Evolutionary conservation across 2,329 filamentous ascomycete genomes (phyloP).

Genomic region (Colletotrichum gloeosporioides): DNA sequence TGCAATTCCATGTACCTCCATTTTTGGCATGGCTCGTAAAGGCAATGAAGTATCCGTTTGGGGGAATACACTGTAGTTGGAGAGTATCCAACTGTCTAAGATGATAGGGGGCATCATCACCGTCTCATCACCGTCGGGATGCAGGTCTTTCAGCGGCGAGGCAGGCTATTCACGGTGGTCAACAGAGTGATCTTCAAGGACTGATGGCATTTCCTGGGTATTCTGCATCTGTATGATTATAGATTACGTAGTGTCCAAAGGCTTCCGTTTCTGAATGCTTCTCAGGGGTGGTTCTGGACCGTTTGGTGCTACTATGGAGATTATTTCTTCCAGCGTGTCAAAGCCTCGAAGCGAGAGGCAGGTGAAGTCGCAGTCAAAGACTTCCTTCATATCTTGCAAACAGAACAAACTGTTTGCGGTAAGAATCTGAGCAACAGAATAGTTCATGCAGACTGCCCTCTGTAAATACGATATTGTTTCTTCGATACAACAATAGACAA

Average conservation of each 20-base stretch:
- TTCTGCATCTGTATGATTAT: background rate
- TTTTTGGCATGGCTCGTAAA: background rate
- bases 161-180: background rate
- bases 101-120: background rate
- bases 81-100: background rate
- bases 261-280: background rate
- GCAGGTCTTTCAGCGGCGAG: background rate
- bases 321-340: background rate
- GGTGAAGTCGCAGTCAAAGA: background rate
- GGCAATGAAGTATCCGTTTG: background rate
- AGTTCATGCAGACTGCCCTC: background rate
- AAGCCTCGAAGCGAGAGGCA: background rate
- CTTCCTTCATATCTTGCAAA: background rate
- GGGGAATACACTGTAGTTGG: background rate
- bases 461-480: background rate
- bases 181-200: background rate
- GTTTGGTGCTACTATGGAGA: background rate
- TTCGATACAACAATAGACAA: background rate
- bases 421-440: background rate
- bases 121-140: background rate
- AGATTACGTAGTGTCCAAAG: background rate
- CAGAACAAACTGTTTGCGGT: background rate
- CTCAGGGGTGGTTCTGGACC: background rate
- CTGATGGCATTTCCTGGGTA: background rate
- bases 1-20: background rate